Evolutionary conservation across 192 early-diverging fungal genomes (phyloP).

Genomic region (Mycoemilia scoparia): DNA sequence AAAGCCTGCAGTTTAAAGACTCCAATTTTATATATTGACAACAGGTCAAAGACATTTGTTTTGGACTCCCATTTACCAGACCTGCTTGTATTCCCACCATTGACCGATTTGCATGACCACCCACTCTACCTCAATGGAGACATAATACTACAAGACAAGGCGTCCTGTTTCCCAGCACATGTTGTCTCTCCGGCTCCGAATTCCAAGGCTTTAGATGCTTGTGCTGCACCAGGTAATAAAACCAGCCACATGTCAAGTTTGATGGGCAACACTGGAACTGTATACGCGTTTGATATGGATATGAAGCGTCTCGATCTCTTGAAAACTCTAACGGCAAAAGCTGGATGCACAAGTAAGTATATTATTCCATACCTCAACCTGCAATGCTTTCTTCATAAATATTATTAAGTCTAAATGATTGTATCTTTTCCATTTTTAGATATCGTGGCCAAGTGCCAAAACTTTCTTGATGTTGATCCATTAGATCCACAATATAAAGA

Average conservation of each 20-base stretch:
- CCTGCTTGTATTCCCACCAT: slow-evolving; percentile 67
- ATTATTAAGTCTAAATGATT: too few species aligned
- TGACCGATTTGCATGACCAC: slow-evolving; percentile 77
- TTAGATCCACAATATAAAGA: slow-evolving; percentile 39
- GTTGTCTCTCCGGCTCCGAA: slow-evolving; percentile 41
- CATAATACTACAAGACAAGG: slow-evolving; percentile 90
- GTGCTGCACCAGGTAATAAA: slow-evolving; percentile 96
- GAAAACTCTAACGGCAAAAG: slow-evolving; percentile 47
- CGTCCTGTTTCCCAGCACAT: slow-evolving; percentile 84
- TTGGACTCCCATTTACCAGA: slow-evolving; percentile 64
- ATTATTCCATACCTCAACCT: too few species aligned
- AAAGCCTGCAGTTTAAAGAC: background rate
- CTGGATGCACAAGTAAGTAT: slow-evolving; percentile 73
- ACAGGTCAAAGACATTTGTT: slow-evolving; percentile 8
- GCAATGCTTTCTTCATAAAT: too few species aligned
- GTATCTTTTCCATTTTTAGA: too few species aligned
- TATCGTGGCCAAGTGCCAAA: slow-evolving; percentile 14
- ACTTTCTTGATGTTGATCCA: slow-evolving; percentile 70
- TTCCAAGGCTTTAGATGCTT: slow-evolving; percentile 67
- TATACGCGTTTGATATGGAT: slow-evolving; percentile 88
- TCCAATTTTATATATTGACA: background rate
- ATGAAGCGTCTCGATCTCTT: slow-evolving; percentile 50
- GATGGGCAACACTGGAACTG: slow-evolving; percentile 69
- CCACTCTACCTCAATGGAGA: slow-evolving; percentile 50
- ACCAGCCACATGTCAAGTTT: slow-evolving; percentile 82